Evolutionary conservation across 2,329 filamentous ascomycete species (phyloP), one percentile per base, ranked within the genome.

Genomic region (Hypoxylon rubiginosum): DNA sequence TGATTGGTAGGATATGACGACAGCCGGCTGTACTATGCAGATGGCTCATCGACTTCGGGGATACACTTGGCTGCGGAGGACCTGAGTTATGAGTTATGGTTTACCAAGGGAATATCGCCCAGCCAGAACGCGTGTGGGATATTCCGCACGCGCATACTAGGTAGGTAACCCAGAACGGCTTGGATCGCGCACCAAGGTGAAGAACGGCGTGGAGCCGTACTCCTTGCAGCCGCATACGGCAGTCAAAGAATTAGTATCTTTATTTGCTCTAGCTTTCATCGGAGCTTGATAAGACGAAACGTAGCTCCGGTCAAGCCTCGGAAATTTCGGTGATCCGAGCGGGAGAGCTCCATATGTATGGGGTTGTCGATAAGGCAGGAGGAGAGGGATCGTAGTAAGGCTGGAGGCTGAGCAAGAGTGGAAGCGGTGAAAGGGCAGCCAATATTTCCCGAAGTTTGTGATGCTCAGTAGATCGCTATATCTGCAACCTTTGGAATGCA

Each of bases 11-110:
- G 46, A 30, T 32, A 64, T 56, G 61, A 48, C 54, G 61, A 48
- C 51, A 65, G 39, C 17, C 28, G 55, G 34, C 45, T 28, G 54
- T 54, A 45, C 46, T 48, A 50, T 45, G 41, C 39, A 57, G 61
- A 63, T 53, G 58, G 46, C 56, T 61, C 52, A 49, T 52, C n/a
- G 58, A 63, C 26, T 10, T 69, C 64, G 58, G 67, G 56, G 34
- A 69, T 67, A 67, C 64, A 68, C 64, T 67, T 68, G 53, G 64
- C 53, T 62, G 62, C 62, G 61, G 61, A 50, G 50, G 53, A 30
- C 39, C 45, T 19, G 17, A 52, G 8, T 50, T 28, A 51, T 36
- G 13, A 10, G 13, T 32, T 32, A 32, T 13, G 32, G 55, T 56
- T 34, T 5, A 45, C 30, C 26, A 49, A 54, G 52, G 34, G 51